Conservation (phyloP, 1,139 yeast species). For the Zygosaccharomyces sapae region DNA sequence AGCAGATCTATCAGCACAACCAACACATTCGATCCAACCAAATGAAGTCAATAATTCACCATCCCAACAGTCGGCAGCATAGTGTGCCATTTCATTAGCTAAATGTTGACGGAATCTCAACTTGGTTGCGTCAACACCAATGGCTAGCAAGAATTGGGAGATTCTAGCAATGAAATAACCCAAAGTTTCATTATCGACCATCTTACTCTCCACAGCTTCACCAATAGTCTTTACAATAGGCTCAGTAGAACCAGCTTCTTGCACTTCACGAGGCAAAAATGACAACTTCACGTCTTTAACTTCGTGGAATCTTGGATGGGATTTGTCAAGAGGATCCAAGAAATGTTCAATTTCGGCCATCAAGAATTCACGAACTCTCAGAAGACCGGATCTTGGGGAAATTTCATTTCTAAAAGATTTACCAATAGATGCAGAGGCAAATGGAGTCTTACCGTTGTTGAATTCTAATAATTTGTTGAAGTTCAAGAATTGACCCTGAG, state of each 20-base stretch:
- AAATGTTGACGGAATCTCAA: constrained; percentile 98
- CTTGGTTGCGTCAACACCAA: constrained; percentile 82
- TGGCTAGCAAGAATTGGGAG: constrained; percentile 72
- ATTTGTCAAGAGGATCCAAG: constrained; percentile 87
- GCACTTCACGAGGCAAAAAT: constrained; percentile 81
- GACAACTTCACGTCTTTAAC: constrained; percentile 68
- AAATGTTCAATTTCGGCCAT: constrained; percentile 99
- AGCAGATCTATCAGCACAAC: constrained; percentile 99
- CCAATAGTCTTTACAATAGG: constrained; percentile 67
- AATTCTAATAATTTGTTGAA: constrained; percentile 88
- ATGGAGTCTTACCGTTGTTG: constrained; percentile 96
- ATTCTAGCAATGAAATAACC: constrained; percentile 97
- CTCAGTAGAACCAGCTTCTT: constrained; percentile 76
- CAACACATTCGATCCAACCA: constrained; percentile 99
- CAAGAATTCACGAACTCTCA: constrained; percentile 96
- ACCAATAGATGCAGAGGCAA: constrained; percentile 98
- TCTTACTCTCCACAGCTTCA: constrained; percentile 80
- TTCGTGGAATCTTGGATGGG: constrained; percentile 73
- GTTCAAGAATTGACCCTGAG: constrained; percentile 98
- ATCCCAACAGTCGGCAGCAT: constrained; percentile 99
- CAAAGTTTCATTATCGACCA: constrained; percentile 94
- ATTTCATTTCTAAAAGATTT: constrained; percentile 98
- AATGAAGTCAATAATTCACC: constrained; percentile 93
- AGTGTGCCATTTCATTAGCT: constrained; percentile 99
- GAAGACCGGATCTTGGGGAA: constrained; percentile 94